Base-by-base conservation (phyloP, 495 filamentous ascomycete species). In the Pseudevernia furfuracea region DNA sequence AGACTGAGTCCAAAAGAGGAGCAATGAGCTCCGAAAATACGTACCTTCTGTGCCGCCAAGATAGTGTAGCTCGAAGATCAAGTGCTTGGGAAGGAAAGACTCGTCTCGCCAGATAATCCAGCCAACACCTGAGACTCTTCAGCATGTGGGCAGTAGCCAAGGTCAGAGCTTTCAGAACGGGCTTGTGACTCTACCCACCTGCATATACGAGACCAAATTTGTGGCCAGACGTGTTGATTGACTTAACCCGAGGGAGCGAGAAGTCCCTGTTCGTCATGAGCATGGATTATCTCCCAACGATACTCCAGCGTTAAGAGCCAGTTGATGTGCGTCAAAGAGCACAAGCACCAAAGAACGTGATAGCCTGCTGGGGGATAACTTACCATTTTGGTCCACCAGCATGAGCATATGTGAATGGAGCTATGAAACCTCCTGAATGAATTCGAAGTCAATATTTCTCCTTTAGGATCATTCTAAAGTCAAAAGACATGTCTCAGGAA, bases 51-150 rank as follows among this genome's bases (percentile, higher is more conserved):
- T 89, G 28, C 88, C 88, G 41, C 88, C 87, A 4, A 90, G 81
- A 65, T 91, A 91, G 70, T 89, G 85, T 12, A 90, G 78, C 68
- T 90, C 84, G 69, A 91, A 90, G 68, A 90, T 79, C 11, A 90
- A 77, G 61, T 89, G 79, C 66, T 85, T 81, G n/a, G 88, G 87
- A 28, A 91, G 81, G 66, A 77, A 85, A 21, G 81, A 74, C 67
- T 87, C 80, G 69, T 87, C 85, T 32, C 88, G 81, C 86, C 86
- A 91, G 69, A 90, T 80, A 46, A 89, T 85, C 88, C 88, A 91
- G 8, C 87, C 88, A 1, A 91, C 77, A 7, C 88, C 49, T 53
- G 15, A 28, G 7, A 30, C 0, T 19, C 14, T 14, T 87, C 49
- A 53, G 49, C 28, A 53, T 53, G 3, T 30, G 49, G 14, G 4